Conservation (phyloP, 768 basidiomycete species). For the Holtermannia corniformis region DNA sequence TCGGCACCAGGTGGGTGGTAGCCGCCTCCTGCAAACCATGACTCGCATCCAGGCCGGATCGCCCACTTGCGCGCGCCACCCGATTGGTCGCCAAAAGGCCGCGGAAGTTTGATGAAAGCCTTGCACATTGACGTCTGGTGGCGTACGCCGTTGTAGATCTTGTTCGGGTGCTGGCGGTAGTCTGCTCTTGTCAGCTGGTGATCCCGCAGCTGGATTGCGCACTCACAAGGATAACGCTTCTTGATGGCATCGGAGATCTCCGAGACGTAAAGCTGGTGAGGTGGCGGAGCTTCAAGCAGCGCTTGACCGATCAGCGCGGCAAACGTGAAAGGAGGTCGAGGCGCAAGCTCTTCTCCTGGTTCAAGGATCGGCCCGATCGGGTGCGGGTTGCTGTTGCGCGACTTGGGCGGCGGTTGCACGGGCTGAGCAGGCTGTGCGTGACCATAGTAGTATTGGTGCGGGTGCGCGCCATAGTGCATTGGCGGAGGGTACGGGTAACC, state of each 20-base stretch:
- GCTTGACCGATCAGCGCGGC: conserved; percentile 39
- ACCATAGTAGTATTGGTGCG: not conserved
- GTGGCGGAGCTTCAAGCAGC: conserved; percentile 27
- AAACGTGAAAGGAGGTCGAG: conserved; percentile 34
- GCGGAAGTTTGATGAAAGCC: conserved; percentile 37
- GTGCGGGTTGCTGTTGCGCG: not conserved
- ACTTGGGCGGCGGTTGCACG: not conserved
- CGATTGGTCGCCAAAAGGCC: conserved; percentile 39
- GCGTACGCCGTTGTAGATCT: conserved; percentile 41
- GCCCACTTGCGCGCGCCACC: conserved; percentile 39
- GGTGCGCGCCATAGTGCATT: not conserved
- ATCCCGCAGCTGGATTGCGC: not conserved
- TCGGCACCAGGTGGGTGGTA: conserved; percentile 24
- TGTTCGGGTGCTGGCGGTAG: conserved; percentile 38
- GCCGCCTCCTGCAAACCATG: conserved; percentile 31
- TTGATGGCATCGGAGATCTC: conserved; percentile 37
- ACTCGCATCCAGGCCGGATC: conserved; percentile 37
- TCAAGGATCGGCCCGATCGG: conserved; percentile 27
- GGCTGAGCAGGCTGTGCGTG: not conserved
- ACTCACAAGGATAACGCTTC: conserved; percentile 35
- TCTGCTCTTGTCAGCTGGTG: conserved; percentile 14
- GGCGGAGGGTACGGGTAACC: not conserved
- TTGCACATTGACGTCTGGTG: conserved; percentile 39
- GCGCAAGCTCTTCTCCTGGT: conserved; percentile 33
- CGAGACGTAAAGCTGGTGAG: conserved; percentile 35